A percentile compares a stretch with the other conserved stretches of the same genome.
These are phyloP conservation scores for Asterionellopsis glacialis DNA, from an alignment of 108 stramenopile genomes.

Conservation along the genomic window DNA sequence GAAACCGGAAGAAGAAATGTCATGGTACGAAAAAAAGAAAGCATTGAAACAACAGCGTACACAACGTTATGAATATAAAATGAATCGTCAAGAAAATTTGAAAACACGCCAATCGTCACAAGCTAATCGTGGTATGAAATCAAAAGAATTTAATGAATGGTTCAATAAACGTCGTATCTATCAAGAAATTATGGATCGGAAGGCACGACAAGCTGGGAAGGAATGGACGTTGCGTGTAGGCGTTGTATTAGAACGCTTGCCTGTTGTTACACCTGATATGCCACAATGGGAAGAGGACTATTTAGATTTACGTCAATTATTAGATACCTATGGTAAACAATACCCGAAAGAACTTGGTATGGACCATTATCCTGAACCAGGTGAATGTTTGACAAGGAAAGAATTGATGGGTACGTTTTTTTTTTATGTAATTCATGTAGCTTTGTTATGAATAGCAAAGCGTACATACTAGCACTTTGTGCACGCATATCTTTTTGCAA, in stretches of 20 bases:
- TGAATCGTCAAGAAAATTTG: constrained; percentile 31
- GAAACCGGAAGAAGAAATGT: not conserved
- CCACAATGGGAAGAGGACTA: constrained; percentile 65
- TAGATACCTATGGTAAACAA: constrained; percentile 56
- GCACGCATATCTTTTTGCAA: too few species aligned
- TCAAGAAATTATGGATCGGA: constrained; percentile 51
- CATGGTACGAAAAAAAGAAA: not conserved
- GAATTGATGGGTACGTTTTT: constrained; percentile 52
- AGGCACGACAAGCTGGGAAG: constrained; percentile 57
- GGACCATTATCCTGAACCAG: constrained; percentile 16
- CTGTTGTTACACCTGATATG: constrained; percentile 64
- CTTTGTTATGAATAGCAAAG: too few species aligned
- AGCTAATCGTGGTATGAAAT: constrained; percentile 28
- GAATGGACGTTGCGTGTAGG: constrained; percentile 76
- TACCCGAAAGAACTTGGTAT: constrained; percentile 59
- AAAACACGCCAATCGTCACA: constrained; percentile 48
- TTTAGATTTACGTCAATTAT: constrained; percentile 43
- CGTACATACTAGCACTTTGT: too few species aligned
- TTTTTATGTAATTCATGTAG: constrained; percentile 1
- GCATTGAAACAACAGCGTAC: constrained; percentile 54
- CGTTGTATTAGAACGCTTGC: constrained; percentile 68
- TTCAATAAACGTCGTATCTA: constrained; percentile 43
- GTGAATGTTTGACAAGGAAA: constrained; percentile 43
- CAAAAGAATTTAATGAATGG: constrained; percentile 53
- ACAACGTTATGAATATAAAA: constrained; percentile 31